Evolutionary conservation across 228 moss, liverwort and hornwort genomes (phyloP), one percentile per base, ranked within the genome.

Genomic region (Sphagnum magellanicum): DNA sequence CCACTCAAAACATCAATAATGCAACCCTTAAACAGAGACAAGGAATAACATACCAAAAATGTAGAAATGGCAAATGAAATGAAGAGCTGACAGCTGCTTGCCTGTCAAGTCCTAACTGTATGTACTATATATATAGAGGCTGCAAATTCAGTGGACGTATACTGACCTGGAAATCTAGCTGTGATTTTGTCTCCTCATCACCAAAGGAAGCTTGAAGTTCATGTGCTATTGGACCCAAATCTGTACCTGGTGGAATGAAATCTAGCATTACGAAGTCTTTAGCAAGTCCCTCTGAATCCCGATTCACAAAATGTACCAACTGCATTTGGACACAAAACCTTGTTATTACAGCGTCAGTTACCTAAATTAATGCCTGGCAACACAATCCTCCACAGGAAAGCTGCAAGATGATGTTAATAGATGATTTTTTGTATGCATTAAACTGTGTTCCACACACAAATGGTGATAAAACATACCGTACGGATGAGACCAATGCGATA

Each of bases 261-360:
- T 91, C 93, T 69, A 93, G 77, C 81, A 87, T 80, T 16, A 87
- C 79, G 63, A 93, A 93, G 68, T 93, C 93, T 66, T 82, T 85
- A 46, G 93, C 91, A 52, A 93, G 76, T 6, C 93, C 93, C 77
- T 83, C 75, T 50, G 91, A 86, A 78, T 94, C 91, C 69, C 94
- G 84, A 74, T 94, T 91, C 14, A 91, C 91, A 81, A 91, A 94
- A 79, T 94, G 94, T 63, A 94, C 85, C 72, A 94, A 82, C 87
- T 91, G 88, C 64, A 10, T 52, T 71, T 66, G 73, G 51, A 68
- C 53, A 74, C 67, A 50, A 50, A 50, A 48, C 50, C 64, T 65
- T 65, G 50, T 13, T 11, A 65, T 10, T 4, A 62, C 61, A 62
- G 32, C 32, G 3, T 32, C 32, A 32, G 32, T 32, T 32, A 32